Percentiles rank a stretch among this genome's conserved stretches.
phyloP scores from a whole-genome alignment of 2,329 filamentous ascomycete species.

The Stagonosporopsis cucurbitacearum region DNA sequence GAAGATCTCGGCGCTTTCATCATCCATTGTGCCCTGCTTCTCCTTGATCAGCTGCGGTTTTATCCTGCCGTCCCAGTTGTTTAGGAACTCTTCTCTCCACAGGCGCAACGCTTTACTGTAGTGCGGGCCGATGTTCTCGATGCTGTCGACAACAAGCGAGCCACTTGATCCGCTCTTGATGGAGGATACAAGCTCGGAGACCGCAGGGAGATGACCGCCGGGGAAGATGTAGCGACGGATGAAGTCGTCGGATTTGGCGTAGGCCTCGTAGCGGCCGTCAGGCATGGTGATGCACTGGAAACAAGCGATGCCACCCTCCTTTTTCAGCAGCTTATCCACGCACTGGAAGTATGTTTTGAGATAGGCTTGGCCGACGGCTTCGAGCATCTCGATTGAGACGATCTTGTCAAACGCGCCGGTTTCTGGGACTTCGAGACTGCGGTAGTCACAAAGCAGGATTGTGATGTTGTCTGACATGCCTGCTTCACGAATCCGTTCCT shows the following conservation, averaged over 20 bases:
- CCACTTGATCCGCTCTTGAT: conserved; percentile 67
- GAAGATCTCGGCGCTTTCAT: conserved; percentile 71
- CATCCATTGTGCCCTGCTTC: conserved; percentile 66
- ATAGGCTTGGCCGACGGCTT: conserved; percentile 73
- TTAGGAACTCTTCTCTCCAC: conserved; percentile 71
- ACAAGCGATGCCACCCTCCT: conserved; percentile 69
- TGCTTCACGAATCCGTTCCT: conserved; percentile 67
- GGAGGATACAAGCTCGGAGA: conserved; percentile 69
- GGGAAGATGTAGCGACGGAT: conserved; percentile 81
- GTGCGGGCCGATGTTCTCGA: conserved; percentile 77
- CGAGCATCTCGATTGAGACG: conserved; percentile 79
- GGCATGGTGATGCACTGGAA: conserved; percentile 83
- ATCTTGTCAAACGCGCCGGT: conserved; percentile 69
- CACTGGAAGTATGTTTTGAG: conserved; percentile 71
- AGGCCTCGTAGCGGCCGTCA: conserved; percentile 69
- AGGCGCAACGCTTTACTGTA: conserved; percentile 72
- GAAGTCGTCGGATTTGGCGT: conserved; percentile 72
- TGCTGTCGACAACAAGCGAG: conserved; percentile 68
- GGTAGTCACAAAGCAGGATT: conserved; percentile 73
- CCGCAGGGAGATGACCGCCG: conserved; percentile 73
- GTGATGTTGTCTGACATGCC: conserved; percentile 67
- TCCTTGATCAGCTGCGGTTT: conserved; percentile 64
- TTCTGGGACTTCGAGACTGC: conserved; percentile 62
- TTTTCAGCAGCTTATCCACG: conserved; percentile 69
- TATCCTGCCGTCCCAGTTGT: conserved; percentile 67